These are phyloP conservation scores for Rhodamnia rubescens DNA, from an alignment of 345 rosid species.

Conservation along the genomic window DNA sequence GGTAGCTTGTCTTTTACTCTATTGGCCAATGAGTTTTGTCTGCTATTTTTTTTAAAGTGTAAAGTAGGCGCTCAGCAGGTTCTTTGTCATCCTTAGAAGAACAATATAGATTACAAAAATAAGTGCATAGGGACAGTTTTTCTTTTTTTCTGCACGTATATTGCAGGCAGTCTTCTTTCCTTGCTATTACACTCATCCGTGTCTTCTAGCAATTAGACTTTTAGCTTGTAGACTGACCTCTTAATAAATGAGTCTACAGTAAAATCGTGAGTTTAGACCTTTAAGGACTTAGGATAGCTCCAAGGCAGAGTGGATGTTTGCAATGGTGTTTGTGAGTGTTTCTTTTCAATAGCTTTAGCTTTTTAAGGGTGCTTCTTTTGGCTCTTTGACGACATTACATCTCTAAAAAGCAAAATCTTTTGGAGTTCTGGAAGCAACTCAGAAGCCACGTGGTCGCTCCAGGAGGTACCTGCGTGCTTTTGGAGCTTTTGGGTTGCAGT, in stretches of 20 bases:
- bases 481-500: not conserved
- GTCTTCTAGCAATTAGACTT: not conserved
- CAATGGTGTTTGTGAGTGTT: not conserved
- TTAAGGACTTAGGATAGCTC: not conserved
- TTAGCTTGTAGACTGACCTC: not conserved
- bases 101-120: not conserved
- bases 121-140: not conserved
- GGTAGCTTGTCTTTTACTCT: not conserved
- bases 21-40: not conserved
- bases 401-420: not conserved
- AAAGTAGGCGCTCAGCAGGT: not conserved
- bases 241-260: not conserved
- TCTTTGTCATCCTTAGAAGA: not conserved
- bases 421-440: not conserved
- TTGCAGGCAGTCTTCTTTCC: not conserved
- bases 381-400: not conserved
- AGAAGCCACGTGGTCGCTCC: not conserved
- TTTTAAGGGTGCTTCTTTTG: not conserved
- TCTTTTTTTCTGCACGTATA: not conserved
- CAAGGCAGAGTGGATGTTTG: not conserved
- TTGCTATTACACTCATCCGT: not conserved
- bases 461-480: not conserved
- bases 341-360: not conserved
- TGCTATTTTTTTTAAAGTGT: not conserved
- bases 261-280: not conserved